Evolutionary conservation across 148 eudicot species (phyloP).

Genomic region (Camellia lanceoleosa): DNA sequence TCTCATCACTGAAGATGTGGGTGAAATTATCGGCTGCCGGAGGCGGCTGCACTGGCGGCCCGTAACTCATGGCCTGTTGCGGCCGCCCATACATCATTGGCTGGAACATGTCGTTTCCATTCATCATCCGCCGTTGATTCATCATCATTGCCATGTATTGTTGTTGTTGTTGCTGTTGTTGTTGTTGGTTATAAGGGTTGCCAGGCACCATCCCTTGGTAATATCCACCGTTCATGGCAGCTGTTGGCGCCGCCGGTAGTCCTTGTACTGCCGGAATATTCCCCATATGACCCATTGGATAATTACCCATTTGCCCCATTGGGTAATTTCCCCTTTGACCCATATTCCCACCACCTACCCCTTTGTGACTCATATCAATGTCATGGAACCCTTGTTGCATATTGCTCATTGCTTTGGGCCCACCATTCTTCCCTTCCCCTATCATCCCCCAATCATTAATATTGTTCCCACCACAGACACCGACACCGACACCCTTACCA

Average conservation of each 20-base stretch:
- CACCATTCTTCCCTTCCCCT: slow-evolving; percentile 38
- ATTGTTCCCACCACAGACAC: slow-evolving; percentile 28
- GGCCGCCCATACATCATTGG: slow-evolving; percentile 72
- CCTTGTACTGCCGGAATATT: slow-evolving; percentile 47
- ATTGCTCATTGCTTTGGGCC: slow-evolving; percentile 20
- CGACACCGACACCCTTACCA: slow-evolving; percentile 21
- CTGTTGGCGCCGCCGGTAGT: slow-evolving; percentile 35
- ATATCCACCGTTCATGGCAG: slow-evolving; percentile 37
- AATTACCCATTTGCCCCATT: slow-evolving; percentile 48
- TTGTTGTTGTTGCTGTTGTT: not conserved
- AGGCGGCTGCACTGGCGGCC: slow-evolving; percentile 39
- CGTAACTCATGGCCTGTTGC: slow-evolving; percentile 47
- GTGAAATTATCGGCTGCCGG: slow-evolving; percentile 51
- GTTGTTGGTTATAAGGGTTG: slow-evolving; percentile 46
- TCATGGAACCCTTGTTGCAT: slow-evolving; percentile 38
- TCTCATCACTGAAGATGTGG: slow-evolving; percentile 80
- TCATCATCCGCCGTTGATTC: slow-evolving; percentile 60
- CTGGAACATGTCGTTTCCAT: slow-evolving; percentile 44
- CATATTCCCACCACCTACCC: slow-evolving; percentile 32
- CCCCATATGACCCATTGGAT: slow-evolving; percentile 50
- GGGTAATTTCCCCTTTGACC: slow-evolving; percentile 25
- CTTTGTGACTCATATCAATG: slow-evolving; percentile 24
- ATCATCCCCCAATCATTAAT: slow-evolving; percentile 25
- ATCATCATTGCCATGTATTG: slow-evolving; percentile 83
- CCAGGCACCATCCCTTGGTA: slow-evolving; percentile 56